Evolutionary conservation across 2,329 filamentous ascomycete genomes (phyloP).

Genomic region (Claviceps monticola): DNA sequence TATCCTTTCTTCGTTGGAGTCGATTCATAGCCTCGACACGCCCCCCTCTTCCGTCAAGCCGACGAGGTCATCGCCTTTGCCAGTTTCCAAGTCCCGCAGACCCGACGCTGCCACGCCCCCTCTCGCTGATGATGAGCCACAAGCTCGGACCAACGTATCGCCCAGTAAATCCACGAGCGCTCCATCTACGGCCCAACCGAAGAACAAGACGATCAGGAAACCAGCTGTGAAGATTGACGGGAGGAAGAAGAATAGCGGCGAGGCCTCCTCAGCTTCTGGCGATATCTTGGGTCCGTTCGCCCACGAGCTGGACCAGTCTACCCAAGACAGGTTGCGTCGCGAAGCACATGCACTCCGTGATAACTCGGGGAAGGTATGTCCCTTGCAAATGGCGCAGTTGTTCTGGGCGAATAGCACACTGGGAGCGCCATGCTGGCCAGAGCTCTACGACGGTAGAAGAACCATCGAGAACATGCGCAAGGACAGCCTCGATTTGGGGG

Average conservation of each 20-base stretch:
- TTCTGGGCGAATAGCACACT: slow-evolving; percentile 10
- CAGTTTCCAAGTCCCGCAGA: background rate
- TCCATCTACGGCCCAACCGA: background rate
- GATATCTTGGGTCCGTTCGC: slow-evolving; percentile 1
- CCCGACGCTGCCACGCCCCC: background rate
- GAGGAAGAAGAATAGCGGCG: background rate
- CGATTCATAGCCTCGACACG: background rate
- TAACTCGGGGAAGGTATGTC: slow-evolving; percentile 8
- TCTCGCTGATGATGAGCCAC: too few relatives aligned
- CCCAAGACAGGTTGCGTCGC: background rate
- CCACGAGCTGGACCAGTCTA: background rate
- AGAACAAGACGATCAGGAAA: background rate
- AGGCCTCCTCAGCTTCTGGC: background rate
- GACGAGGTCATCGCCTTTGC: background rate
- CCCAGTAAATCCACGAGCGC: background rate
- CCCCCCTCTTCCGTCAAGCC: background rate
- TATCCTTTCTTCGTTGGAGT: background rate
- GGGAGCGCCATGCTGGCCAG: slow-evolving; percentile 5
- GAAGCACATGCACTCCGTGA: slow-evolving; percentile 3
- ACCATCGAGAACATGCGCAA: slow-evolving; percentile 10
- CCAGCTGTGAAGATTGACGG: background rate
- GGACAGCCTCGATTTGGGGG: slow-evolving; percentile 8
- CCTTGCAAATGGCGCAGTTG: slow-evolving; percentile 10
- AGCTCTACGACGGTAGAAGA: slow-evolving; percentile 9
- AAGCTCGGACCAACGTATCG: background rate